Conservation (phyloP, 202 grass and related monocot species). For the Sporobolus alterniflorus region DNA sequence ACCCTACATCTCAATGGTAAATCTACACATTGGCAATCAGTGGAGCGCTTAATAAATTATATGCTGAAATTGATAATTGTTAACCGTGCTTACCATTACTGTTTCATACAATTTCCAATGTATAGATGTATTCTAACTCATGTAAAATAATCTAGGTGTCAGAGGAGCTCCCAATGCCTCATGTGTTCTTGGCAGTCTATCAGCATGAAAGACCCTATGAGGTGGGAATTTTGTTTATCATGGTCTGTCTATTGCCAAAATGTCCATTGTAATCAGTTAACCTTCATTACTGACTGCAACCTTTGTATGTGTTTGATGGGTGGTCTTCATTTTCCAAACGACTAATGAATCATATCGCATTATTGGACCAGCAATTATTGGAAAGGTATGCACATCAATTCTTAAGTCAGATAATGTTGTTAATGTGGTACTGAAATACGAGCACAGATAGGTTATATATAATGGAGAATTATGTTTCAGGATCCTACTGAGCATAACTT, state of each 20-base stretch:
- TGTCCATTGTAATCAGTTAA: too few species aligned
- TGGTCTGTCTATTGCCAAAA: too few species aligned
- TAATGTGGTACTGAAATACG: not conserved
- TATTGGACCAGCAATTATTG: conserved; percentile 78
- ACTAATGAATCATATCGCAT: conserved; percentile 26
- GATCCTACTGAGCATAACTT: conserved; percentile 86
- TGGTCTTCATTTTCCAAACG: not conserved
- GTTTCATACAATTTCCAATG: too few species aligned
- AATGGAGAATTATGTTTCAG: conserved; percentile 28
- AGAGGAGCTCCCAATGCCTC: too few species aligned
- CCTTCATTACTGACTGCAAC: not conserved
- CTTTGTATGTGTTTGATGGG: not conserved
- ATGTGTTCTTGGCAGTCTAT: too few species aligned
- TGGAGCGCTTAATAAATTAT: conserved; percentile 57
- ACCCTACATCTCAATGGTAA: not conserved
- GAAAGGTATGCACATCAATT: conserved; percentile 54
- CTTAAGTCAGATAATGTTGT: not conserved
- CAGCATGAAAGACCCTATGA: too few species aligned
- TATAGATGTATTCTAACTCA: too few species aligned
- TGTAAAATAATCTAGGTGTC: too few species aligned
- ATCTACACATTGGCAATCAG: conserved; percentile 29
- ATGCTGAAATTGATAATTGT: too few species aligned
- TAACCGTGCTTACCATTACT: too few species aligned
- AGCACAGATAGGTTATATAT: not conserved
- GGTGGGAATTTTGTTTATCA: too few species aligned